Conservation (phyloP, 2,329 filamentous ascomycete genomes). For the Amphichorda felina region DNA sequence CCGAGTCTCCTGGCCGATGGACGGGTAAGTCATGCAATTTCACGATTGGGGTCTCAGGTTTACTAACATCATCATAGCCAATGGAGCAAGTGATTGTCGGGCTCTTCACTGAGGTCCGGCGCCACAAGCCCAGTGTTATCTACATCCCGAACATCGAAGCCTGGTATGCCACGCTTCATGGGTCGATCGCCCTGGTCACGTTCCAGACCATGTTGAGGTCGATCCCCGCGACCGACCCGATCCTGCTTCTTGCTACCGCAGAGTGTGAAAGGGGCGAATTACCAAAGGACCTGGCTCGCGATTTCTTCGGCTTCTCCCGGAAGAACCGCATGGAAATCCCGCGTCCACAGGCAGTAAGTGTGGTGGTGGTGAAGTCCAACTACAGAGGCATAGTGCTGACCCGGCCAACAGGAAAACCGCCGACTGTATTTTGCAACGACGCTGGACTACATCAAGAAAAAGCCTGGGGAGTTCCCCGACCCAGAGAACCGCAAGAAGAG, state of each 20-base stretch:
- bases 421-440: conserved; percentile 69
- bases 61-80: conserved; percentile 31
- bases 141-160: conserved; percentile 84
- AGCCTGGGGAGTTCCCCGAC: conserved; percentile 78
- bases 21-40: too few species aligned
- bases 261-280: conserved; percentile 56
- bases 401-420: conserved; percentile 35
- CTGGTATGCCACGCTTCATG: conserved; percentile 60
- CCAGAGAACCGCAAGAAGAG: conserved; percentile 78
- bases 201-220: conserved; percentile 74
- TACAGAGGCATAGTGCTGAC: background rate
- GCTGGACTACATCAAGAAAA: conserved; percentile 63
- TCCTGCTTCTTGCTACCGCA: conserved; percentile 77
- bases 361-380: background rate
- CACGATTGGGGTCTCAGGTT: conserved; percentile 6
- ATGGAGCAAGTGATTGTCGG: conserved; percentile 83
- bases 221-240: conserved; percentile 80
- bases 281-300: conserved; percentile 51
- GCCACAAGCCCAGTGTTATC: conserved; percentile 91
- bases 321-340: conserved; percentile 63
- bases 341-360: conserved; percentile 50
- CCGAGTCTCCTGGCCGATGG: conserved; percentile 78
- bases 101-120: conserved; percentile 82
- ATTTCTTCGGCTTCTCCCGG: conserved; percentile 77
- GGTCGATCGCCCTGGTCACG: conserved; percentile 61